Conservation (phyloP, 2,329 filamentous ascomycete genomes). For the Botryotinia convoluta region DNA sequence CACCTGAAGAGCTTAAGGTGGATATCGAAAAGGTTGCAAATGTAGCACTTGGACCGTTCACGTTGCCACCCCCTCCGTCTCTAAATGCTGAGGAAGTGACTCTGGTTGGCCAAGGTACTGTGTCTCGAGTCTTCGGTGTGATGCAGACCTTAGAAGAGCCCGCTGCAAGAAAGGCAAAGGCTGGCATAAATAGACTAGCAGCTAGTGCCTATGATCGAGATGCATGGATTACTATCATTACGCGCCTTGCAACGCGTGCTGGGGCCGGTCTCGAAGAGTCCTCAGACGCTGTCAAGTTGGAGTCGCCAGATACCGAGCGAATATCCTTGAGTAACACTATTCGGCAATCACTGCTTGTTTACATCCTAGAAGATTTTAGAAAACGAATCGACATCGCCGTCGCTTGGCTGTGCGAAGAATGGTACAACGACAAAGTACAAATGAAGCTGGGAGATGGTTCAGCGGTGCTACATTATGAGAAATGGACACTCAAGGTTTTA, state of each 20-base stretch:
- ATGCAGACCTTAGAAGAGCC: constrained; percentile 71
- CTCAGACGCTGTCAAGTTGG: constrained; percentile 51
- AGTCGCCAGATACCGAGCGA: constrained; percentile 44
- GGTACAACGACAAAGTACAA: constrained; percentile 82
- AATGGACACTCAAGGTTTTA: constrained; percentile 76
- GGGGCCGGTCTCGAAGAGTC: constrained; percentile 65
- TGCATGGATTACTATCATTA: constrained; percentile 86
- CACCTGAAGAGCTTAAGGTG: constrained; percentile 52
- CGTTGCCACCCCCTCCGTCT: constrained; percentile 71
- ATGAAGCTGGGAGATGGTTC: constrained; percentile 42
- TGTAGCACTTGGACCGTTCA: constrained; percentile 67
- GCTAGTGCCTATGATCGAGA: constrained; percentile 82
- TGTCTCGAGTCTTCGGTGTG: constrained; percentile 75
- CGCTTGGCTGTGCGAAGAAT: constrained; percentile 94
- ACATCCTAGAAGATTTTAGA: constrained; percentile 89
- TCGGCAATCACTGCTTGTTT: constrained; percentile 76
- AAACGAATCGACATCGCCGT: constrained; percentile 86
- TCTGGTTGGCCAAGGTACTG: constrained; percentile 71
- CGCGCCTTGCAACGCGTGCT: constrained; percentile 78
- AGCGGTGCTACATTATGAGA: constrained; percentile 68
- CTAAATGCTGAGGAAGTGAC: constrained; percentile 69
- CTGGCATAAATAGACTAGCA: constrained; percentile 79
- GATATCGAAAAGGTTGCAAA: constrained; percentile 43
- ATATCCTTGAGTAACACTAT: constrained; percentile 64
- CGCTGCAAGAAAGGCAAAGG: constrained; percentile 56